These are phyloP conservation scores for Solanum raphanifolium DNA, from an alignment of 257 asterid genomes.

Conservation along the genomic window DNA sequence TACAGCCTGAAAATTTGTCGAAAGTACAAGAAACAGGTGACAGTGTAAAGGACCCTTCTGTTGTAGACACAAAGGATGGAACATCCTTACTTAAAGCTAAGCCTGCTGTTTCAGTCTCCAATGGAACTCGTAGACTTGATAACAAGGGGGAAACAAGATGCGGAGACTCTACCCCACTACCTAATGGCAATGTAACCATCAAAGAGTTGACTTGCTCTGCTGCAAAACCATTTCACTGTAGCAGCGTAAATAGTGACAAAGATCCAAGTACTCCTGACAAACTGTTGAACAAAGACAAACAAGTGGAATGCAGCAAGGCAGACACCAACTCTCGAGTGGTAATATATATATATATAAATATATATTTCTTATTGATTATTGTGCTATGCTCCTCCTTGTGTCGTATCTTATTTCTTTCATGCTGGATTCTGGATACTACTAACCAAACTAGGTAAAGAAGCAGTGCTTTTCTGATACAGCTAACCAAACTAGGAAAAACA, in stretches of 20 bases:
- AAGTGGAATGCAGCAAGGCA: slow-evolving; percentile 8
- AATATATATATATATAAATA: background rate
- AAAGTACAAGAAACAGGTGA: slow-evolving; percentile 18
- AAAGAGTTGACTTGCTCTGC: slow-evolving; percentile 17
- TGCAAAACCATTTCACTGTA: slow-evolving; percentile 6
- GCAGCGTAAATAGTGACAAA: background rate
- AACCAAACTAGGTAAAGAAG: background rate
- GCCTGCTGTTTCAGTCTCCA: slow-evolving; percentile 11
- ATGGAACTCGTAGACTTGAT: slow-evolving; percentile 11
- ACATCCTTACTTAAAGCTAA: slow-evolving; percentile 8
- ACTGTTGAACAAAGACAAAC: slow-evolving; percentile 2
- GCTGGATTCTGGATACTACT: background rate
- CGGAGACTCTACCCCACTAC: background rate
- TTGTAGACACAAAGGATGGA: slow-evolving; percentile 2
- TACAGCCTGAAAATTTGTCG: slow-evolving; percentile 2
- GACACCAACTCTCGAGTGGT: slow-evolving; percentile 31
- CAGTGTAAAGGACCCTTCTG: slow-evolving; percentile 9
- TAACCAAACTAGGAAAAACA: background rate
- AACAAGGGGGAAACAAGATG: background rate
- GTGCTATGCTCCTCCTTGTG: background rate
- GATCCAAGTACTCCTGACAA: background rate
- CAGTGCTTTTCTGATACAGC: background rate
- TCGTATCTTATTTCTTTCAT: background rate
- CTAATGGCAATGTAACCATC: slow-evolving; percentile 9
- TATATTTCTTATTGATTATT: background rate